A percentile compares a stretch with the other conserved stretches of the same genome.
Conservation (phyloP, 208 protist species). For the Leishmania braziliensis region DNA sequence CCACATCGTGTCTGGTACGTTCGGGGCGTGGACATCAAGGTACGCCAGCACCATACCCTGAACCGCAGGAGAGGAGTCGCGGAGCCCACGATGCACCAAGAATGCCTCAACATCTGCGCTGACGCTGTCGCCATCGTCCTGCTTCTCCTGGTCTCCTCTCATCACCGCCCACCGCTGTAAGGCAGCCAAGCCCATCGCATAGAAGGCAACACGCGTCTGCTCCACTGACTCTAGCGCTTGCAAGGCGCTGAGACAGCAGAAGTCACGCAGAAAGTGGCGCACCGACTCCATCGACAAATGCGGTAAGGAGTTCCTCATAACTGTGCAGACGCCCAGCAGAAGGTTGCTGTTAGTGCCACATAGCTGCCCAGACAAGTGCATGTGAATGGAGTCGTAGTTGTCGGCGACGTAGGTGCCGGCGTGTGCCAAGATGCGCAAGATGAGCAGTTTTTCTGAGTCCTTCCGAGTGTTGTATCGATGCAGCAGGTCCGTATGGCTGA, state of each 20-base stretch:
- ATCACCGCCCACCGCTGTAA: background rate
- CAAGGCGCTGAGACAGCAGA: constrained; percentile 2
- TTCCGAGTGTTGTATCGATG: constrained; percentile 1
- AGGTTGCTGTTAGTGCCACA: background rate
- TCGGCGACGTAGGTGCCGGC: constrained; percentile 12
- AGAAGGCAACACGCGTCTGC: constrained; percentile 11
- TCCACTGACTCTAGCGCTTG: background rate
- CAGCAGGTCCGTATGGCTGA: constrained; percentile 9
- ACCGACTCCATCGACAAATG: background rate
- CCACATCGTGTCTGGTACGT: background rate
- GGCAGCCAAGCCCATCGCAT: constrained; percentile 7
- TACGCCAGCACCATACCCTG: constrained; percentile 48
- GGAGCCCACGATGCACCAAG: constrained; percentile 29
- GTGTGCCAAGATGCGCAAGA: constrained; percentile 2
- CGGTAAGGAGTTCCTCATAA: constrained; percentile 1
- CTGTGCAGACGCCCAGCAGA: background rate
- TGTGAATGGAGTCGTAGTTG: constrained; percentile 12
- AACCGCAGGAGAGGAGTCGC: constrained; percentile 33
- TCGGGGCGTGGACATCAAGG: constrained; percentile 33
- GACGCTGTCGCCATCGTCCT: background rate
- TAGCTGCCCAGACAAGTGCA: background rate
- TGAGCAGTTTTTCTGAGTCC: background rate
- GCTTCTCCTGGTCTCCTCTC: background rate
- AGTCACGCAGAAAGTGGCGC: constrained; percentile 8
- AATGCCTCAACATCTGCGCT: constrained; percentile 1